Conservation (phyloP, 140 eudicot species). For the Erigeron philadelphicus region DNA sequence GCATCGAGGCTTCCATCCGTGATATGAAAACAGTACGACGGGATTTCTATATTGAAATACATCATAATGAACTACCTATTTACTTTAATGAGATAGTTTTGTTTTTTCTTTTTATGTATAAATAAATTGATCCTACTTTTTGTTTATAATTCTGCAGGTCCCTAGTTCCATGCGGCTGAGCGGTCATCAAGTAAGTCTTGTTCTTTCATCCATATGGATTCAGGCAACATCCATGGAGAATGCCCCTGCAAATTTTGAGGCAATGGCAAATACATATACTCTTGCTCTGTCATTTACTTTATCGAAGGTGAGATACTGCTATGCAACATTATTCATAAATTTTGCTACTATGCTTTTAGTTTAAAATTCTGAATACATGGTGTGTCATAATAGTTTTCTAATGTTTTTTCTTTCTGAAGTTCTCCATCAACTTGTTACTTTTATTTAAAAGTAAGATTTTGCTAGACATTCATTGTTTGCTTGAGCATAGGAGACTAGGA, state of each 20-base stretch:
- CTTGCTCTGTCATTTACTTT: slow-evolving; percentile 53
- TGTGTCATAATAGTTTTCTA: background rate
- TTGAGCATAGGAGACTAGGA: no score
- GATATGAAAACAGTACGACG: slow-evolving; percentile 46
- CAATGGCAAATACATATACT: slow-evolving; percentile 70
- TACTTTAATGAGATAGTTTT: background rate
- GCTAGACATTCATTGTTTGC: no score
- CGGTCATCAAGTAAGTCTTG: slow-evolving; percentile 75
- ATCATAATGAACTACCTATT: slow-evolving; percentile 1
- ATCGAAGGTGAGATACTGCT: slow-evolving; percentile 44
- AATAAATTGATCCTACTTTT: background rate
- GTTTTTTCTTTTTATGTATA: background rate
- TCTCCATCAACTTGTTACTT: no score
- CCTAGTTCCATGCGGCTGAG: slow-evolving; percentile 56
- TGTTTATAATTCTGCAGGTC: slow-evolving; percentile 33
- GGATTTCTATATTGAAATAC: slow-evolving; percentile 8
- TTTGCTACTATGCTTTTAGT: background rate
- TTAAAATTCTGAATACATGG: background rate
- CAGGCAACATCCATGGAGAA: slow-evolving; percentile 63
- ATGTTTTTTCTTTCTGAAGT: background rate
- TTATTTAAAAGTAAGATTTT: no score
- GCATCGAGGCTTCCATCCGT: slow-evolving; percentile 21
- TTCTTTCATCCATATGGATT: slow-evolving; percentile 80
- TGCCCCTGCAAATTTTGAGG: slow-evolving; percentile 58
- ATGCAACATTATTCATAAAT: background rate